These are phyloP conservation scores for Hylodesmum podocarpum DNA, from an alignment of 306 rosid genomes.

Conservation along the genomic window DNA sequence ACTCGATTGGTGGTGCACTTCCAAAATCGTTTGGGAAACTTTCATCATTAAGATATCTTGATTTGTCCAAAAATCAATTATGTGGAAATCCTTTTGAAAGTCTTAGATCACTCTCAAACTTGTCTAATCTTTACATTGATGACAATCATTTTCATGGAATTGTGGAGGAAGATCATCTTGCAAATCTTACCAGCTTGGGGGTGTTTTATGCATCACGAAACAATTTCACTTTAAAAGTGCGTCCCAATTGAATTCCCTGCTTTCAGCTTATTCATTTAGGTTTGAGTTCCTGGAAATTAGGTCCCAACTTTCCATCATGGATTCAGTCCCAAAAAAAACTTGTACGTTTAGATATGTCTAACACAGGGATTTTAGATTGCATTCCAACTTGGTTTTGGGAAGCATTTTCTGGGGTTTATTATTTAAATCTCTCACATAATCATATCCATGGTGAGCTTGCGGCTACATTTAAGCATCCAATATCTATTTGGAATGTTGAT, in stretches of 20 bases:
- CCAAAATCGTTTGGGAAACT: too few relatives aligned
- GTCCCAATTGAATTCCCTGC: slow-evolving; percentile 3
- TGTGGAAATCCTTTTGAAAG: too few relatives aligned
- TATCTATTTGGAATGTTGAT: fast-evolving
- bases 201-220: neutral
- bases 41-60: too few relatives aligned
- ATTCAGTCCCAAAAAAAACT: neutral
- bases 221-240: neutral
- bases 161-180: neutral
- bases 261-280: fast-evolving
- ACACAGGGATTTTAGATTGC: neutral
- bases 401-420: fast-evolving
- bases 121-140: neutral
- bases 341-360: neutral
- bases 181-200: neutral
- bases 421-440: slow-evolving; percentile 4
- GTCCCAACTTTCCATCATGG: slow-evolving; percentile 26
- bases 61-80: too few relatives aligned
- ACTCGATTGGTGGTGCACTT: too few relatives aligned
- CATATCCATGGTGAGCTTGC: slow-evolving; percentile 21
- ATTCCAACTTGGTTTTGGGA: slow-evolving; percentile 20
- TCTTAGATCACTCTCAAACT: too few relatives aligned
- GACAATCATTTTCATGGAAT: neutral
- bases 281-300: neutral
- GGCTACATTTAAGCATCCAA: neutral